Percentiles rank a stretch among this genome's conserved stretches.
Evolutionary conservation across 495 filamentous ascomycete species (phyloP).

Genomic region (Aspergillus baeticus): DNA sequence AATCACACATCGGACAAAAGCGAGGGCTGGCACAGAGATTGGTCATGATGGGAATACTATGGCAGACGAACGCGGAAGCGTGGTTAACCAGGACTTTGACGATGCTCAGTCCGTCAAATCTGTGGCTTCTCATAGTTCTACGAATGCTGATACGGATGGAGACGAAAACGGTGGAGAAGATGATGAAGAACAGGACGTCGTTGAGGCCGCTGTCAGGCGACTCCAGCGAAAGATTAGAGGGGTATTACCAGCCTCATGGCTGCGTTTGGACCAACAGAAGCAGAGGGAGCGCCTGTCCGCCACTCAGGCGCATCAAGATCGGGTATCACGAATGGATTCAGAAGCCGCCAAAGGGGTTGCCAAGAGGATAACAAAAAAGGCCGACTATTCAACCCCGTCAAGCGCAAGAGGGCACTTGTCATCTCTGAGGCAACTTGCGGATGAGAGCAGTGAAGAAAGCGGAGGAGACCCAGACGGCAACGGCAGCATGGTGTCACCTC

Average conservation of each 20-base stretch:
- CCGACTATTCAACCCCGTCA: constrained; percentile 15
- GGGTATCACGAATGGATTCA: constrained; percentile 22
- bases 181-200: constrained; percentile 17
- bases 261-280: constrained; percentile 64
- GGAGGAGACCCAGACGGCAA: constrained; percentile 38
- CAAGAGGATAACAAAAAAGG: constrained; percentile 32
- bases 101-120: constrained; percentile 18
- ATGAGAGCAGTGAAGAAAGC: constrained; percentile 49
- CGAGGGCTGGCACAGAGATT: constrained; percentile 17
- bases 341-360: constrained; percentile 46
- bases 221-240: constrained; percentile 66
- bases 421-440: constrained; percentile 41
- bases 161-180: constrained; percentile 10
- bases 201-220: constrained; percentile 34
- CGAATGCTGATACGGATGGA: constrained; percentile 13
- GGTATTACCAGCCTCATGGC: constrained; percentile 88
- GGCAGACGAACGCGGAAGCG: constrained; percentile 16
- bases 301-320: constrained; percentile 22
- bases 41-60: constrained; percentile 4
- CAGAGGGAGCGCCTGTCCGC: constrained; percentile 32
- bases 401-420: constrained; percentile 16
- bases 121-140: constrained; percentile 17
- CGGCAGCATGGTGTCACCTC: constrained; percentile 5
- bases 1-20: constrained; percentile 29
- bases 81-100: constrained; percentile 17